A percentile compares a stretch with the other conserved stretches of the same genome.
Evolutionary conservation across 1,139 yeast species (phyloP).

Genomic region (Sugiyamaella paludigena): DNA sequence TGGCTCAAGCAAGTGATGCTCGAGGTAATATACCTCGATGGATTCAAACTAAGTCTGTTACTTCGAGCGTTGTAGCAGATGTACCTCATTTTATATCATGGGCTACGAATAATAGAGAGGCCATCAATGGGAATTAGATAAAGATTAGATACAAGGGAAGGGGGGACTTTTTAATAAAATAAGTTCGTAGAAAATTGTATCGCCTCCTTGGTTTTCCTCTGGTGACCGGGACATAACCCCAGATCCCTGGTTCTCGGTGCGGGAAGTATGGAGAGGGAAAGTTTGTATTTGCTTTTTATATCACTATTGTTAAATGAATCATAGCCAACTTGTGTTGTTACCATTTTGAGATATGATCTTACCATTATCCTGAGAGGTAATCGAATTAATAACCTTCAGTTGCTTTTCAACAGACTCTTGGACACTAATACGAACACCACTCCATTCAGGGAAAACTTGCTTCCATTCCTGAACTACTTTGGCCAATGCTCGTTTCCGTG

Average conservation of each 20-base stretch:
- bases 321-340: neutral
- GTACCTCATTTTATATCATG: constrained; percentile 62
- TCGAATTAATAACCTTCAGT: constrained; percentile 6
- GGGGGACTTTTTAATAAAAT: neutral
- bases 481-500: constrained; percentile 65
- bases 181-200: constrained; percentile 6
- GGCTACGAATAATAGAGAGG: constrained; percentile 30
- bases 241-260: too few species aligned
- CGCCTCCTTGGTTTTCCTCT: neutral
- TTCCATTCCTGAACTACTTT: constrained; percentile 50
- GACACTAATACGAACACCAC: constrained; percentile 1
- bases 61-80: constrained; percentile 60
- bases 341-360: constrained; percentile 7
- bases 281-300: too few species aligned
- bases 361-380: constrained; percentile 1
- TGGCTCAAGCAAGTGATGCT: constrained; percentile 64
- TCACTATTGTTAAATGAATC: too few species aligned
- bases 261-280: too few species aligned
- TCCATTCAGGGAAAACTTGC: constrained; percentile 1
- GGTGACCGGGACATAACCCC: too few species aligned
- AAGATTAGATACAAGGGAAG: neutral
- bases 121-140: neutral
- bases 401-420: constrained; percentile 10
- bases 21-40: constrained; percentile 66
- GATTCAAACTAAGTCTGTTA: constrained; percentile 55